Conservation (phyloP, 495 filamentous ascomycete genomes). For the Delitschia confertaspora region DNA sequence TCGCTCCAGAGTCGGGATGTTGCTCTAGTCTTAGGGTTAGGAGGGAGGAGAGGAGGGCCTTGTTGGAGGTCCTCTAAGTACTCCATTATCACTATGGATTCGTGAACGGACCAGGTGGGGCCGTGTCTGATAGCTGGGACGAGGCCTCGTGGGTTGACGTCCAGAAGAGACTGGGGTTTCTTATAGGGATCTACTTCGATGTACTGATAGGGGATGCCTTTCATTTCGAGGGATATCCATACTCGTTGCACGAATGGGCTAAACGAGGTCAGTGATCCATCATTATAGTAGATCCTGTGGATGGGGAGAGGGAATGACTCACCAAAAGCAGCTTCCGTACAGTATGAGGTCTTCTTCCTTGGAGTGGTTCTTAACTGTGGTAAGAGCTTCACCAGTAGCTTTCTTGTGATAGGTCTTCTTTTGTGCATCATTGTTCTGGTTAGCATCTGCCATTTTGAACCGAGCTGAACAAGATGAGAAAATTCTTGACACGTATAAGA, state of each 20-base stretch:
- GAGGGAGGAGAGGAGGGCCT: constrained; percentile 55
- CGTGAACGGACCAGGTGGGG: constrained; percentile 72
- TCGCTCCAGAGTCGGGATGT: constrained; percentile 80
- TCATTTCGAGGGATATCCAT: constrained; percentile 90
- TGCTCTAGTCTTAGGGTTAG: constrained; percentile 60
- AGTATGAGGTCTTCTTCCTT: constrained; percentile 68
- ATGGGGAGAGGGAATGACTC: constrained; percentile 25
- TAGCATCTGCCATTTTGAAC: constrained; percentile 29
- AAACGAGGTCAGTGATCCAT: constrained; percentile 2
- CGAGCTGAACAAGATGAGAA: too few relatives aligned
- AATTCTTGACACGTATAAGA: too few relatives aligned
- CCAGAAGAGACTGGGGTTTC: constrained; percentile 67
- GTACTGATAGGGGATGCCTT: constrained; percentile 79
- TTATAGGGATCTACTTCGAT: constrained; percentile 84
- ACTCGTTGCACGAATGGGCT: constrained; percentile 85
- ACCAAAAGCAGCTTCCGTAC: constrained; percentile 90
- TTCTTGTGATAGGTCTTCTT: constrained; percentile 79
- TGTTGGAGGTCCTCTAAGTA: constrained; percentile 75
- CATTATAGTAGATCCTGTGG: background rate
- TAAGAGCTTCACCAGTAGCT: constrained; percentile 65
- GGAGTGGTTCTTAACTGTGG: constrained; percentile 63
- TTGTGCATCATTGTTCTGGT: constrained; percentile 30
- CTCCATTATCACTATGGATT: constrained; percentile 83
- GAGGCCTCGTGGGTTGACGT: constrained; percentile 80
- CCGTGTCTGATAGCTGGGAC: constrained; percentile 78